Evolutionary conservation across 345 rosid species (phyloP).

Genomic region (Lepidium africanum): DNA sequence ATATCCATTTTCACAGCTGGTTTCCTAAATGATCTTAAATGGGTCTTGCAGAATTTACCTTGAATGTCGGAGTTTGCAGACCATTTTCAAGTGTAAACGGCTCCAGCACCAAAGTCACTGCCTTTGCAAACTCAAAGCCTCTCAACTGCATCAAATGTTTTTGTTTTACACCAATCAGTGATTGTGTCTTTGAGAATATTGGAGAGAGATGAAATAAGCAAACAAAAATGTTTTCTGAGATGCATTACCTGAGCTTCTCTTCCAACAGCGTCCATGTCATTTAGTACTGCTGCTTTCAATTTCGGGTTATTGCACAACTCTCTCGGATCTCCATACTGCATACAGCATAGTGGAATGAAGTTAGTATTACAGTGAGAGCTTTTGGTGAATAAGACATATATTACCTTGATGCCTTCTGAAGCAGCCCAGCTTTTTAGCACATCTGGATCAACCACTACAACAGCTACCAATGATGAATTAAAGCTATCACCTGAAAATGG

Average conservation of each 20-base stretch:
- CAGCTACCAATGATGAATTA: conserved; percentile 76
- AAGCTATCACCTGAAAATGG: conserved; percentile 81
- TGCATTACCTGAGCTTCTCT: conserved; percentile 75
- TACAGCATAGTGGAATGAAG: neutral
- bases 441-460: conserved; percentile 83
- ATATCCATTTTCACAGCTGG: neutral
- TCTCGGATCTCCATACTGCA: conserved; percentile 51
- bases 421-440: conserved; percentile 73
- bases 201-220: neutral
- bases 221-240: neutral
- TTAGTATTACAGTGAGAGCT: neutral
- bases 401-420: conserved; percentile 80
- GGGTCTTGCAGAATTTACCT: conserved; percentile 37
- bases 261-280: conserved; percentile 82
- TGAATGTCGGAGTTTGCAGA: conserved; percentile 85
- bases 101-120: conserved; percentile 74
- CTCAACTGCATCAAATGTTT: conserved; percentile 31
- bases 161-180: neutral
- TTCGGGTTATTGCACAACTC: conserved; percentile 71
- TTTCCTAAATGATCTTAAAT: neutral
- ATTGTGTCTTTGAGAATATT: neutral
- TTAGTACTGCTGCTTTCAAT: conserved; percentile 61
- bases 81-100: conserved; percentile 82
- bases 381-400: neutral
- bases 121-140: conserved; percentile 94